A percentile compares a stretch with the other conserved stretches of the same genome.
These are phyloP conservation scores for Colletotrichum agaves DNA, from an alignment of 2,329 filamentous ascomycete species.

Conservation along the genomic window DNA sequence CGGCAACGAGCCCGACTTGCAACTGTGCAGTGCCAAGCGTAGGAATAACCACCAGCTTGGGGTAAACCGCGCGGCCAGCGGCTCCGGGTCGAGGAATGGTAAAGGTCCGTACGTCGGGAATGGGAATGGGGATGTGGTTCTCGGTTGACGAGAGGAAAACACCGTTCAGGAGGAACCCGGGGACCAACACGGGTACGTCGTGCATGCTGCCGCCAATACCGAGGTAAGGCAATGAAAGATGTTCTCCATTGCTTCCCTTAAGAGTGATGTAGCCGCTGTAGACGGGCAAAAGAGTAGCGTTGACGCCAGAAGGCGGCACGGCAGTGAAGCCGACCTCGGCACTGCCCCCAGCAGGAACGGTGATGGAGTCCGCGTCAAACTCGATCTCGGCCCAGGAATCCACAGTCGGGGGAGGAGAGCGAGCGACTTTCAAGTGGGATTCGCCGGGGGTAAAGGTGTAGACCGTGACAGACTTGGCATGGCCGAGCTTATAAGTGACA, in stretches of 20 bases:
- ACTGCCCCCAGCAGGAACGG: constrained; percentile 42
- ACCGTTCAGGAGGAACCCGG: constrained; percentile 18
- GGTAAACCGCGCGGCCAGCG: not conserved
- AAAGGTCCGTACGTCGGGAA: constrained; percentile 41
- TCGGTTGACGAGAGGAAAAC: constrained; percentile 36
- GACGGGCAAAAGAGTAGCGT: constrained; percentile 49
- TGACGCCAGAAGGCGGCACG: constrained; percentile 43
- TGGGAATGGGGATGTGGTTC: constrained; percentile 32
- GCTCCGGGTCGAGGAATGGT: constrained; percentile 39
- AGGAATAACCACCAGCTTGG: constrained; percentile 24
- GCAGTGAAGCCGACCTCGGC: constrained; percentile 44
- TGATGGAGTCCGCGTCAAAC: constrained; percentile 40
- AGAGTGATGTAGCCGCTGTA: constrained; percentile 57
- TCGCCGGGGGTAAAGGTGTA: constrained; percentile 47
- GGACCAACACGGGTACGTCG: constrained; percentile 33
- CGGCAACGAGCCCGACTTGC: constrained; percentile 40
- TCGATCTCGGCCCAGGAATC: constrained; percentile 36
- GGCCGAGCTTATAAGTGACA: constrained; percentile 51
- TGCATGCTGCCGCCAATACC: constrained; percentile 48
- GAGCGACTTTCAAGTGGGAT: constrained; percentile 12
- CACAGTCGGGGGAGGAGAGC: constrained; percentile 38
- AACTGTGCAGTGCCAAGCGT: constrained; percentile 39
- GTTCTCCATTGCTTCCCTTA: constrained; percentile 49
- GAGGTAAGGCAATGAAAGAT: constrained; percentile 52
- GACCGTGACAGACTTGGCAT: constrained; percentile 49